Base-by-base conservation (phyloP, 441 rosid species). In the Corymbia calophylla region DNA sequence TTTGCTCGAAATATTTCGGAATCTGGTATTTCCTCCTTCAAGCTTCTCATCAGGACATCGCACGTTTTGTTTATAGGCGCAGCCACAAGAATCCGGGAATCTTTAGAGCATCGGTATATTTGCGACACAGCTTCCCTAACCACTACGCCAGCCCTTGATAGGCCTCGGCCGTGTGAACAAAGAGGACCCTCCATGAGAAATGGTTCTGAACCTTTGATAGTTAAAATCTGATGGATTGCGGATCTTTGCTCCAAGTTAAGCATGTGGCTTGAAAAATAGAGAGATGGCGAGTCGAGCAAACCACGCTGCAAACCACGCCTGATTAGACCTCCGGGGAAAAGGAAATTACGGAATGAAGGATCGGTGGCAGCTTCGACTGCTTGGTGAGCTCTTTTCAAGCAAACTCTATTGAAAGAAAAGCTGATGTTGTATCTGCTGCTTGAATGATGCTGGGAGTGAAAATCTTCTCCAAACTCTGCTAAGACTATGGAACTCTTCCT, bases 331-430 rank as follows among this genome's bases (percentile, higher is more conserved):
- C 62, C 35, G 17, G 96, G 96, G 86, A 94, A 94, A 55, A 90
- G 53, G 87, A 92, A 91, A 66, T 55, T 91, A 55, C 31, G 29
- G 66, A 93, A 89, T 39, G 55, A 81, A 90, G 91, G 88, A 90
- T 89, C 73, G 0, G 93, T 87, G 21, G 90, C 94, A 19, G 93
- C 91, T 89, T 89, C 91, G n/a, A 93, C 86, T 31, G 95, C 96
- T 87, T 93, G 93, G 70, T 93, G 94, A 87, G 93, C 94, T 88
- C 95, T 90, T 87, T 92, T 93, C 60, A 93, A 89, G 88, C 94
- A 91, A 29, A 92, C 94, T 90, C 94, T 91, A 90, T 93, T 93
- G 87, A 93, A 93, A 27, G 95, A 93, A 91, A 93, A 92, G 89
- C 93, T 90, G 54, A 94, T 87, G 85, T 93, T 91, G 80, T 94